Conservation (phyloP, 139 green algal genomes). For the Astrephomene gubernaculifera region DNA sequence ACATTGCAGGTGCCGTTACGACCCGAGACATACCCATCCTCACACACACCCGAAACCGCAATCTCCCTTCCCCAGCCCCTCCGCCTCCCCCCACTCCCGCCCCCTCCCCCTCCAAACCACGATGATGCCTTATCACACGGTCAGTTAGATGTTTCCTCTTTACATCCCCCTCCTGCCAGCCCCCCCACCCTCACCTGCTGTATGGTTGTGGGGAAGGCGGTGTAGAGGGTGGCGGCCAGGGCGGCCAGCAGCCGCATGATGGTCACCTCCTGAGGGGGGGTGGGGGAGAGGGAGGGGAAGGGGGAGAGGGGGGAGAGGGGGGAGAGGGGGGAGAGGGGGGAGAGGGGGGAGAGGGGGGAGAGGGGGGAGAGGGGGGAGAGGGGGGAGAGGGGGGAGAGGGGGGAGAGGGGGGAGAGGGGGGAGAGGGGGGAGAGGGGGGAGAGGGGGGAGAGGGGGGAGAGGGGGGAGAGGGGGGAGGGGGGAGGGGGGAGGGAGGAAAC, state of each 20-base stretch:
- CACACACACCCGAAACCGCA: no score
- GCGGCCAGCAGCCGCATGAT: conserved; percentile 48
- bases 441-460: no score
- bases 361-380: background rate
- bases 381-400: background rate
- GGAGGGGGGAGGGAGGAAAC: no score
- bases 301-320: background rate
- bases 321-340: background rate
- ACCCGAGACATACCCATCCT: no score
- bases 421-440: no score
- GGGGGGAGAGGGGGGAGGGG: background rate
- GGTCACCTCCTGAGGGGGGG: conserved; percentile 39
- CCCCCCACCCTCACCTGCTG: conserved; percentile 44
- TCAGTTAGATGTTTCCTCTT: no score
- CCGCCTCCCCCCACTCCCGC: no score
- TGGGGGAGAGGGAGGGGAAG: background rate
- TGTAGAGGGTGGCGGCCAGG: conserved; percentile 58
- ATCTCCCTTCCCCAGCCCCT: no score
- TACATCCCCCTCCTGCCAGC: background rate
- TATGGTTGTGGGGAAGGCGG: conserved; percentile 63
- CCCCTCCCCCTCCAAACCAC: no score
- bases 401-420: background rate
- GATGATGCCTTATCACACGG: no score
- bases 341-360: background rate
- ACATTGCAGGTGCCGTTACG: no score